Conservation (phyloP, 1,284 basidiomycete species). For the Moesziomyces aphidis region DNA sequence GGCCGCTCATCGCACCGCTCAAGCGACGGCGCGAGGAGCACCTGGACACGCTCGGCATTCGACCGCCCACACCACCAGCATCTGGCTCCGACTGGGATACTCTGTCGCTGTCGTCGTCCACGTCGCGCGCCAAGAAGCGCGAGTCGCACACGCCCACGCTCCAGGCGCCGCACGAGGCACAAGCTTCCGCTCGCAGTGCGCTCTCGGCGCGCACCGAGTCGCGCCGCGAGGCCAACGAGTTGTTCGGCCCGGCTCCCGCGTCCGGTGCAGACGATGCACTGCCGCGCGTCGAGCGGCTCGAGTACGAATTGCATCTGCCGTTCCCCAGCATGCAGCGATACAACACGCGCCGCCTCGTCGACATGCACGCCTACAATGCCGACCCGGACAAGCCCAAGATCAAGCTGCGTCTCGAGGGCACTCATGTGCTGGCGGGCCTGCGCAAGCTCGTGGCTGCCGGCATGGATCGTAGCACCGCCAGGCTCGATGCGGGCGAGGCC, state of each 20-base stretch:
- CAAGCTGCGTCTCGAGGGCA: conserved; percentile 49
- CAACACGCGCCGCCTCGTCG: conserved; percentile 30
- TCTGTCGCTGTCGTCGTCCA: conserved; percentile 25
- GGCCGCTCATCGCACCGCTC: conserved; percentile 42
- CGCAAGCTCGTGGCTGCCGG: conserved; percentile 49
- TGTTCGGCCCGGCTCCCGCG: conserved; percentile 32
- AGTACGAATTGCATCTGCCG: conserved; percentile 50
- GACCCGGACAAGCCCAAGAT: conserved; percentile 42
- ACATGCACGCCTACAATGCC: conserved; percentile 43
- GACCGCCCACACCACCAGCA: conserved; percentile 33
- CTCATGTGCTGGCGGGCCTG: conserved; percentile 51
- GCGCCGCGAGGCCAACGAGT: conserved; percentile 38
- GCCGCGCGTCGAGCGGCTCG: conserved; percentile 47
- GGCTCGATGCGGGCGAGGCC: conserved; percentile 25
- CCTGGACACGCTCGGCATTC: conserved; percentile 21
- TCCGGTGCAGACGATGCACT: conserved; percentile 6
- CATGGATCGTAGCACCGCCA: conserved; percentile 36
- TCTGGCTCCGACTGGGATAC: conserved; percentile 32
- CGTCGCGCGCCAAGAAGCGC: conserved; percentile 8
- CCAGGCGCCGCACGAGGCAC: conserved; percentile 23
- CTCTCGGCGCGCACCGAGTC: conserved; percentile 14
- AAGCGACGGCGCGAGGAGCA: conserved; percentile 46
- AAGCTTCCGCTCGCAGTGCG: conserved; percentile 5
- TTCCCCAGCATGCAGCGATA: conserved; percentile 46
- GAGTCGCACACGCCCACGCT: conserved; percentile 20